Evolutionary conservation across 2,329 filamentous ascomycete species (phyloP), one percentile per base, ranked within the genome.

Genomic region (Pleurostoma richardsiae): DNA sequence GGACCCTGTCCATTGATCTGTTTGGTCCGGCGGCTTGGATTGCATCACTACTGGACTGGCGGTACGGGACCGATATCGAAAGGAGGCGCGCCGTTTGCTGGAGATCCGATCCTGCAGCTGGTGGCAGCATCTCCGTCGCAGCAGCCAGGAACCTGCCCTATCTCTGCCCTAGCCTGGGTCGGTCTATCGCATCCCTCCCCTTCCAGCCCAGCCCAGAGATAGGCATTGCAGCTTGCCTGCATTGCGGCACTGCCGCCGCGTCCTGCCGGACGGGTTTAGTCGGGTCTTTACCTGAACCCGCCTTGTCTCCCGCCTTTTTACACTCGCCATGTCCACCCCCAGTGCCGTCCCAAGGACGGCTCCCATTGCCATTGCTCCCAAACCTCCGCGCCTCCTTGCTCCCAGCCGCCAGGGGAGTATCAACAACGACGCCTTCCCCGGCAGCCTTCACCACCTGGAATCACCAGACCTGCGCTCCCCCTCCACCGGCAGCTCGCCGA

Each of bases 321-420:
- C 60, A 52, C 49, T 58, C 63, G 60, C 60, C 66, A 81, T 81
- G 75, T 74, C 78, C 56, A 75, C 72, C 57, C 69, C 76, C 55
- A 70, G 65, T 58, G 65, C 73, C 59, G 70, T 82, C 62, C 71
- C 75, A 53, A 72, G 81, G 65, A 82, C 80, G 67, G 79, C 78
- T 61, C 81, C 81, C 56, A 84, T 85, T 62, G 76, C 80, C 62
- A 85, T 85, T 63, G 80, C 81, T 52, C 78, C 80, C 55, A 82
- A 82, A 62, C 77, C 77, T 51, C 70, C 74, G 51, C 70, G 66
- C 54, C 67, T 60, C 53, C 69, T 61, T 52, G 19, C 19, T 19
- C 65, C 66, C 54, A 70, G 59, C 59, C 72, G 70, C 52, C 74
- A 74, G 54, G 69, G 71, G 56, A 74, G 70, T 60, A 67, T 70